Evolutionary conservation across 352 stramenopile genomes (phyloP).

Genomic region (Phytophthora podocarpi): DNA sequence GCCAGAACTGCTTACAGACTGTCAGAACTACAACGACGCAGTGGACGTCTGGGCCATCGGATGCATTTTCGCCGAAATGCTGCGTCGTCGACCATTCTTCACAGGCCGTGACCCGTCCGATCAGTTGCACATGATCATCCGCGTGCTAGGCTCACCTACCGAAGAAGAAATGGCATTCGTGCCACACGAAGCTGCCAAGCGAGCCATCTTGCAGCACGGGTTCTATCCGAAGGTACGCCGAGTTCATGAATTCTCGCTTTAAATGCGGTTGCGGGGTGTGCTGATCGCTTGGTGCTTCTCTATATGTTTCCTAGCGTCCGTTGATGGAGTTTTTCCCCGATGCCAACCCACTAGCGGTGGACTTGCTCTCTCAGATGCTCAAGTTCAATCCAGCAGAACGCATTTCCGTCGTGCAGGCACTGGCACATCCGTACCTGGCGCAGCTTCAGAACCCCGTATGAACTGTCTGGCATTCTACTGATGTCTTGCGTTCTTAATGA

Average conservation of each 20-base stretch:
- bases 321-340: conserved; percentile 88
- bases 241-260: neutral
- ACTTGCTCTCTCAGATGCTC: conserved; percentile 92
- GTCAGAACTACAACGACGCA: conserved; percentile 96
- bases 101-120: conserved; percentile 82
- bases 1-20: conserved; percentile 89
- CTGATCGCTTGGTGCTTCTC: neutral
- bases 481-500: neutral
- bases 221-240: conserved; percentile 79
- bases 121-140: conserved; percentile 87
- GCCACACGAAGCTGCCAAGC: conserved; percentile 90
- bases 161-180: conserved; percentile 98
- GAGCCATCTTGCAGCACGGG: conserved; percentile 82
- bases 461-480: neutral
- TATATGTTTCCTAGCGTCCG: conserved; percentile 44
- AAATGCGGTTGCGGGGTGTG: neutral
- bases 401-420: conserved; percentile 92
- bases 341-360: conserved; percentile 78
- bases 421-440: conserved; percentile 89
- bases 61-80: conserved; percentile 99
- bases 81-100: conserved; percentile 94
- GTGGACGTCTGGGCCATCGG: conserved; percentile 97
- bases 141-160: conserved; percentile 93
- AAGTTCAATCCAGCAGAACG: conserved; percentile 94
- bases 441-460: conserved; percentile 91